These are phyloP conservation scores for Litchi chinensis DNA, from an alignment of 345 rosid species.

Conservation along the genomic window DNA sequence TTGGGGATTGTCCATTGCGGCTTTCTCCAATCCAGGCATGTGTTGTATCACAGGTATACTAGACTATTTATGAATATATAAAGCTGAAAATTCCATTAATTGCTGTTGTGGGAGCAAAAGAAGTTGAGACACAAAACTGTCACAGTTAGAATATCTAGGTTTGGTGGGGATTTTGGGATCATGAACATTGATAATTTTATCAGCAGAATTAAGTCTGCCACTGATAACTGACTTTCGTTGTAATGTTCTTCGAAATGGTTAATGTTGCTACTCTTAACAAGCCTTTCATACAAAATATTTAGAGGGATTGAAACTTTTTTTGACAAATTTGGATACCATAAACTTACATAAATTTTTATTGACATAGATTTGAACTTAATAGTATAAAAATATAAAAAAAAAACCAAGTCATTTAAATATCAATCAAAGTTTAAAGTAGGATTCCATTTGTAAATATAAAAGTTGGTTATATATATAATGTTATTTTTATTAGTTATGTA, in stretches of 20 bases:
- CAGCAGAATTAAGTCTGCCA: constrained; percentile 51
- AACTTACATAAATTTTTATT: too few relatives aligned
- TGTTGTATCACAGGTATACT: constrained; percentile 77
- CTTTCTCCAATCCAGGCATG: constrained; percentile 92
- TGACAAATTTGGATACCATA: too few relatives aligned
- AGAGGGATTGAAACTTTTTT: background rate
- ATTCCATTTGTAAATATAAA: too few relatives aligned
- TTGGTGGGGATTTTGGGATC: constrained; percentile 82
- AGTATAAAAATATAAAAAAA: too few relatives aligned
- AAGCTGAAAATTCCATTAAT: constrained; percentile 86
- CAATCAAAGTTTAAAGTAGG: too few relatives aligned
- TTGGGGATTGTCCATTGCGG: constrained; percentile 96
- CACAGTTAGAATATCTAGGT: constrained; percentile 72
- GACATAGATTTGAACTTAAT: too few relatives aligned
- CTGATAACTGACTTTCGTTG: constrained; percentile 49
- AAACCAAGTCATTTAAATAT: too few relatives aligned
- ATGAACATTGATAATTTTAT: constrained; percentile 65
- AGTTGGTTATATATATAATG: too few relatives aligned
- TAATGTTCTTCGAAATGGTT: constrained; percentile 31
- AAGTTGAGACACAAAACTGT: constrained; percentile 67
- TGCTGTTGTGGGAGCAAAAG: constrained; percentile 93
- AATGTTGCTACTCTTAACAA: background rate
- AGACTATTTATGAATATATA: constrained; percentile 19
- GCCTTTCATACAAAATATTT: background rate
- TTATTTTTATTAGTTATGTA: too few relatives aligned